Evolutionary conservation across 352 stramenopile species (phyloP).

Genomic region (Phytophthora vignae): DNA sequence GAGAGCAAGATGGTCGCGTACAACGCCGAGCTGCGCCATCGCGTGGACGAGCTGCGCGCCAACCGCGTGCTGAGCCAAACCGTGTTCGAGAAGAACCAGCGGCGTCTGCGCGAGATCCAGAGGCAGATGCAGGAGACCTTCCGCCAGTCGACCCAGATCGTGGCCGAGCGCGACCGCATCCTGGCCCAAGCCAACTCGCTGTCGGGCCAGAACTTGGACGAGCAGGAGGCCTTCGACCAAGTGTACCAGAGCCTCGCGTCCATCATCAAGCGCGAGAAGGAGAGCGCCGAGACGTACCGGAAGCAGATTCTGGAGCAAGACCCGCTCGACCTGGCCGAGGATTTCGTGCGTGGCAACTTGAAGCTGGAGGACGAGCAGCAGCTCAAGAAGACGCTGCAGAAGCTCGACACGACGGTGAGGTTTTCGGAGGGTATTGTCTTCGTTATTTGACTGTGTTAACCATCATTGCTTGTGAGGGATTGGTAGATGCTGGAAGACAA

Average conservation of each 20-base stretch:
- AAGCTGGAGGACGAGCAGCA: slow-evolving; percentile 82
- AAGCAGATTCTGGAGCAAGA: slow-evolving; percentile 84
- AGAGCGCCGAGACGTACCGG: slow-evolving; percentile 78
- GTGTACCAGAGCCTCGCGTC: slow-evolving; percentile 75
- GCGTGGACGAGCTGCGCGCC: slow-evolving; percentile 72
- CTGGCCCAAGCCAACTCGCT: slow-evolving; percentile 73
- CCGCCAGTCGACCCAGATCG: slow-evolving; percentile 68
- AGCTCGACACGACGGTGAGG: slow-evolving; percentile 63
- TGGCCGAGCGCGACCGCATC: slow-evolving; percentile 78
- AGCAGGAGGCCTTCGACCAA: slow-evolving; percentile 80
- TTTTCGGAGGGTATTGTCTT: background rate
- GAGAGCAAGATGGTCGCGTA: slow-evolving; percentile 79
- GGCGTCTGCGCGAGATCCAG: slow-evolving; percentile 75
- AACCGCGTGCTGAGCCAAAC: slow-evolving; percentile 71
- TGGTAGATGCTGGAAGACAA: slow-evolving; percentile 74
- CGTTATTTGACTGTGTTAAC: background rate
- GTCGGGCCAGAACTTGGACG: slow-evolving; percentile 73
- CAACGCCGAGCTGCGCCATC: slow-evolving; percentile 60
- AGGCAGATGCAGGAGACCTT: slow-evolving; percentile 83
- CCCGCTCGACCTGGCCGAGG: slow-evolving; percentile 66
- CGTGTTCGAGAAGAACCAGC: slow-evolving; percentile 86
- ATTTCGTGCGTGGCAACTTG: slow-evolving; percentile 80
- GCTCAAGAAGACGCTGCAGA: slow-evolving; percentile 70
- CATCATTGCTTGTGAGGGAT: background rate
- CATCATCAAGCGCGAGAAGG: slow-evolving; percentile 79